A percentile compares a stretch with the other conserved stretches of the same genome.
Evolutionary conservation across 306 rosid genomes (phyloP).

Genomic region (Parietaria judaica): DNA sequence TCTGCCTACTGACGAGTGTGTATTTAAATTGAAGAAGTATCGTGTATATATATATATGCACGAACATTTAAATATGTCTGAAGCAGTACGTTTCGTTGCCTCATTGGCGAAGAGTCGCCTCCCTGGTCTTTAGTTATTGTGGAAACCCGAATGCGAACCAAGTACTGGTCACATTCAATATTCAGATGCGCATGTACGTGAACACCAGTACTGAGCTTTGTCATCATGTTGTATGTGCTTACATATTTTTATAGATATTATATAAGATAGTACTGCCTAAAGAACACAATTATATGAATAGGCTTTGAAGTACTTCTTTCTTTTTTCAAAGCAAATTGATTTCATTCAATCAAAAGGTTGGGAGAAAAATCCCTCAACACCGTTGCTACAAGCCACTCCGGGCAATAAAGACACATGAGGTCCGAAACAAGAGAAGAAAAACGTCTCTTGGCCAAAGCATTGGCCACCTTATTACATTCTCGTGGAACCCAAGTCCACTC

Average conservation of each 20-base stretch:
- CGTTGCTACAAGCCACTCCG: too few relatives aligned
- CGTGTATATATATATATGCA: too few relatives aligned
- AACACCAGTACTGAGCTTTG: neutral
- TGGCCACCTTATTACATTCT: too few relatives aligned
- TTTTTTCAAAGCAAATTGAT: too few relatives aligned
- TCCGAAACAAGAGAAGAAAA: too few relatives aligned
- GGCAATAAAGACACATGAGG: too few relatives aligned
- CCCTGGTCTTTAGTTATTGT: neutral
- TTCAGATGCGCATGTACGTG: neutral
- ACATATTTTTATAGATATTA: neutral
- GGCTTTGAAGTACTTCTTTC: neutral
- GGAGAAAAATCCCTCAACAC: too few relatives aligned
- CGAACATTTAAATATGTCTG: neutral
- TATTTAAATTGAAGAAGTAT: neutral
- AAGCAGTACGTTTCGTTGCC: neutral
- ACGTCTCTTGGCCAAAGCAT: too few relatives aligned
- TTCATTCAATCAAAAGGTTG: too few relatives aligned
- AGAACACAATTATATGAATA: neutral
- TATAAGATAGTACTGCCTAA: neutral
- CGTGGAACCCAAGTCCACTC: too few relatives aligned
- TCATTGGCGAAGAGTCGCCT: slow-evolving; percentile 3
- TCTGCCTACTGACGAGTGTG: neutral
- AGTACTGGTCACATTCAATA: neutral
- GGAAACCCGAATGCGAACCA: neutral
- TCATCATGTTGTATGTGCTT: neutral